Conservation (phyloP, 2,329 filamentous ascomycete species). For the Anisogramma anomala region DNA sequence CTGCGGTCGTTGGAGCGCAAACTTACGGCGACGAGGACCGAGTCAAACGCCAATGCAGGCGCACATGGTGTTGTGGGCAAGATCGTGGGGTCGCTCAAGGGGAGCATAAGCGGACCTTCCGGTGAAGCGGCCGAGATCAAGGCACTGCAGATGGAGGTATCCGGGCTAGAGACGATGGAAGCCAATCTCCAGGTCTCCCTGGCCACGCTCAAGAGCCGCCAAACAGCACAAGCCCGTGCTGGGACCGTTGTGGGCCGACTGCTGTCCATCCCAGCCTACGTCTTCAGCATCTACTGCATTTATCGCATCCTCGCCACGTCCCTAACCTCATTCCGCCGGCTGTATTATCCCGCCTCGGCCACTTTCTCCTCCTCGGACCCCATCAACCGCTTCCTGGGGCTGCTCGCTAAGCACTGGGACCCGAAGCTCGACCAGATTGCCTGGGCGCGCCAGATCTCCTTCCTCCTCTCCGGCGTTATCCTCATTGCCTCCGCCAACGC, state of each 20-base stretch:
- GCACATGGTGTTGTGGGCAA: conserved; percentile 57
- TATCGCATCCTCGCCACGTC: conserved; percentile 69
- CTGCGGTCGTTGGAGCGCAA: conserved; percentile 61
- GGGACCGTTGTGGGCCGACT: conserved; percentile 56
- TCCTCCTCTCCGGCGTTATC: conserved; percentile 72
- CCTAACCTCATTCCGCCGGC: conserved; percentile 54
- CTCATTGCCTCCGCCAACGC: conserved; percentile 71
- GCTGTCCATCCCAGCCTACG: conserved; percentile 49
- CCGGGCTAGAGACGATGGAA: conserved; percentile 71
- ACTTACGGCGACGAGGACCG: conserved; percentile 19
- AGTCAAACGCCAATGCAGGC: conserved; percentile 19
- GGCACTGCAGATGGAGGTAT: conserved; percentile 60
- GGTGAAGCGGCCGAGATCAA: conserved; percentile 47
- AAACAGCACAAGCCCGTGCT: conserved; percentile 53
- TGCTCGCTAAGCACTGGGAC: conserved; percentile 75
- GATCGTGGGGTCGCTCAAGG: conserved; percentile 49
- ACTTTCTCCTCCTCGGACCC: conserved; percentile 64
- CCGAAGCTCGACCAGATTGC: conserved; percentile 69
- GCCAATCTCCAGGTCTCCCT: conserved; percentile 56
- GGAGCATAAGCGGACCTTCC: conserved; percentile 50
- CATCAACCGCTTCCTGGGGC: conserved; percentile 69
- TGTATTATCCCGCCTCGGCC: conserved; percentile 30
- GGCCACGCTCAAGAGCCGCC: conserved; percentile 48
- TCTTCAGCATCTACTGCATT: conserved; percentile 71
- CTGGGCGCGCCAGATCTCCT: conserved; percentile 78